Percentiles rank a stretch among this genome's conserved stretches.
These are phyloP conservation scores for Colletotrichum magnum DNA, from an alignment of 2,329 filamentous ascomycete species.

Conservation along the genomic window DNA sequence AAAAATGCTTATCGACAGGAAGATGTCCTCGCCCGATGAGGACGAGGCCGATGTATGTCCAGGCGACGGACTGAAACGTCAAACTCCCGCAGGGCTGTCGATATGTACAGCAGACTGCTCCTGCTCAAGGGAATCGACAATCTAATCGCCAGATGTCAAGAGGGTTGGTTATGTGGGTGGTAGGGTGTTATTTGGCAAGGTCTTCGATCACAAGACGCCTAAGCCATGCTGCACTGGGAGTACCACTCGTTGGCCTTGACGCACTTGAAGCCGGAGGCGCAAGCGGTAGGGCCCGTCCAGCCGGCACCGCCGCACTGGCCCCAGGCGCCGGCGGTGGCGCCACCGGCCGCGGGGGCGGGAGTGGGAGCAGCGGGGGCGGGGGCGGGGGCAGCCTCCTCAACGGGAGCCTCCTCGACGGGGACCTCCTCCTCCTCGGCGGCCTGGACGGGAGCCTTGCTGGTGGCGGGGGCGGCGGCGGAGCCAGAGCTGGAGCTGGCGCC, in stretches of 20 bases:
- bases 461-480: slow-evolving; percentile 6
- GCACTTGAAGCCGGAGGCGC: slow-evolving; percentile 45
- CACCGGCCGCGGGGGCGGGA: slow-evolving; percentile 1
- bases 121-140: neutral
- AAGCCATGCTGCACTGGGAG: slow-evolving; percentile 44
- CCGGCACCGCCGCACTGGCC: slow-evolving; percentile 47
- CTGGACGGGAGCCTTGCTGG: slow-evolving; percentile 4
- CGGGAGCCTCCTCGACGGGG: neutral
- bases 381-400: slow-evolving; percentile 1
- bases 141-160: neutral
- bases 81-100: neutral
- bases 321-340: slow-evolving; percentile 34
- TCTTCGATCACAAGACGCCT: neutral
- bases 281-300: slow-evolving; percentile 46
- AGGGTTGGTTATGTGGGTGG: too few species aligned
- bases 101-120: slow-evolving; percentile 14
- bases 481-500: slow-evolving; percentile 15
- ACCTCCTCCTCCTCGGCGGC: slow-evolving; percentile 5
- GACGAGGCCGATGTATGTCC: neutral
- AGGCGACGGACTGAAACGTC: neutral
- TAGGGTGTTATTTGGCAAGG: neutral
- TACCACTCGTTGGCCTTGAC: slow-evolving; percentile 47
- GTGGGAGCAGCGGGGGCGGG: slow-evolving; percentile 1
- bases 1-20: slow-evolving; percentile 28
- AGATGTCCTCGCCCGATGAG: neutral